A percentile compares a stretch with the other conserved stretches of the same genome.
phyloP scores from a whole-genome alignment of 2,329 filamentous ascomycete genomes.

The Byssothecium circinans region DNA sequence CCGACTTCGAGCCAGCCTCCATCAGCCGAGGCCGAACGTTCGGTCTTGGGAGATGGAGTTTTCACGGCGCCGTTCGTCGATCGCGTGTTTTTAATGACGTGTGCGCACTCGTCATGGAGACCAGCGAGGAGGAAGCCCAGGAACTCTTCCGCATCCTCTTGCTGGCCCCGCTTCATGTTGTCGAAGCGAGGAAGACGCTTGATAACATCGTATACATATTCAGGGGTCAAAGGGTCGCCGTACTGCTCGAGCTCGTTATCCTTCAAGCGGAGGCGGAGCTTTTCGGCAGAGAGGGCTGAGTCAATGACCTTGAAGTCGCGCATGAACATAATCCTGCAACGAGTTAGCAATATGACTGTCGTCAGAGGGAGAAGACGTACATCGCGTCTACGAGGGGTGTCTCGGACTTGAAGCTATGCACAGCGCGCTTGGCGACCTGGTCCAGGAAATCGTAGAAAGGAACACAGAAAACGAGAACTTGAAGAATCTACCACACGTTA shows the following conservation, averaged over 20 bases:
- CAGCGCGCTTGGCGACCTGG: slow-evolving; percentile 78
- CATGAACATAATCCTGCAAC: slow-evolving; percentile 87
- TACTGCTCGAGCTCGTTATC: slow-evolving; percentile 84
- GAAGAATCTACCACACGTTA: slow-evolving; percentile 70
- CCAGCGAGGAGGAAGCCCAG: slow-evolving; percentile 89
- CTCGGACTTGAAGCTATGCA: slow-evolving; percentile 91
- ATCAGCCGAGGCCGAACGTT: slow-evolving; percentile 50
- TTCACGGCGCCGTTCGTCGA: slow-evolving; percentile 29
- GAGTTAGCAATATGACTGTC: slow-evolving; percentile 7
- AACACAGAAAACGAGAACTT: slow-evolving; percentile 90
- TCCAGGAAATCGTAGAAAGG: slow-evolving; percentile 95
- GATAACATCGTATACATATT: slow-evolving; percentile 95
- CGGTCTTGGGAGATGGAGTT: slow-evolving; percentile 49
- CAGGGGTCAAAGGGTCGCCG: slow-evolving; percentile 87
- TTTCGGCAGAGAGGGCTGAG: slow-evolving; percentile 72
- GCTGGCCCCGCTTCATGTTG: slow-evolving; percentile 92
- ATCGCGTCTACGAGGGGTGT: slow-evolving; percentile 93
- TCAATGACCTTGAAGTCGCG: slow-evolving; percentile 86
- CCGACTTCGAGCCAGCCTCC: slow-evolving; percentile 95
- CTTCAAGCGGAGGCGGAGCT: slow-evolving; percentile 74
- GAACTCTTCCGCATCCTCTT: slow-evolving; percentile 98
- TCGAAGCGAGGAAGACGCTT: slow-evolving; percentile 83
- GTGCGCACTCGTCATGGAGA: slow-evolving; percentile 87
- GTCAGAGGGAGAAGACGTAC: slow-evolving; percentile 55
- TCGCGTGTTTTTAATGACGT: slow-evolving; percentile 65